Evolutionary conservation across 202 grass and related monocot species (phyloP).

Genomic region (Digitaria exilis): DNA sequence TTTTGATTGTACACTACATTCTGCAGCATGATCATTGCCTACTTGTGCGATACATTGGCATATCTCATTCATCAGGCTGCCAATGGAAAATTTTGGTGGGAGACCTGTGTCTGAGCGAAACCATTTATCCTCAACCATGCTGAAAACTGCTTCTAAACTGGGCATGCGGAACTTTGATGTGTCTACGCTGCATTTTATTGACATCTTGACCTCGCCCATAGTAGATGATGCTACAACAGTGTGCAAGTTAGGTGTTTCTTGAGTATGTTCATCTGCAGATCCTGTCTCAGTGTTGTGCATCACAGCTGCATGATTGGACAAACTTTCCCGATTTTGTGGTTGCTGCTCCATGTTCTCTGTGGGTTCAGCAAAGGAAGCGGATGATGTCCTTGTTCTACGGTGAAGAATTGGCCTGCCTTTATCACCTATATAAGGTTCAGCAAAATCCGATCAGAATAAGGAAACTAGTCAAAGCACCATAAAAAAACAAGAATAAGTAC

Average conservation of each 20-base stretch:
- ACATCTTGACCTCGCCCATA: constrained; percentile 66
- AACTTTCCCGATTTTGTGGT: not conserved
- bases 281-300: constrained; percentile 13
- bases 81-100: constrained; percentile 61
- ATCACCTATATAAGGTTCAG: constrained; percentile 33
- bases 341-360: constrained; percentile 5
- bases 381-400: not conserved
- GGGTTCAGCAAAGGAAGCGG: constrained; percentile 25
- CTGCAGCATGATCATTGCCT: constrained; percentile 30
- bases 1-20: constrained; percentile 25
- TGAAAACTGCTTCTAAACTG: constrained; percentile 60
- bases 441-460: constrained; percentile 30
- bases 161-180: constrained; percentile 54
- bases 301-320: not conserved
- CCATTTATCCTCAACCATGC: constrained; percentile 63
- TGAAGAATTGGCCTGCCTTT: not conserved
- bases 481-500: constrained; percentile 24
- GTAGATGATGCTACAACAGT: constrained; percentile 72
- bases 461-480: not conserved
- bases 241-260: constrained; percentile 36
- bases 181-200: constrained; percentile 44
- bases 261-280: constrained; percentile 32
- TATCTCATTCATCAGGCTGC: constrained; percentile 59
- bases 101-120: constrained; percentile 55
- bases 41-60: constrained; percentile 57